phyloP scores from a whole-genome alignment of 73 alveolate species.

The Breviolum minutum region DNA sequence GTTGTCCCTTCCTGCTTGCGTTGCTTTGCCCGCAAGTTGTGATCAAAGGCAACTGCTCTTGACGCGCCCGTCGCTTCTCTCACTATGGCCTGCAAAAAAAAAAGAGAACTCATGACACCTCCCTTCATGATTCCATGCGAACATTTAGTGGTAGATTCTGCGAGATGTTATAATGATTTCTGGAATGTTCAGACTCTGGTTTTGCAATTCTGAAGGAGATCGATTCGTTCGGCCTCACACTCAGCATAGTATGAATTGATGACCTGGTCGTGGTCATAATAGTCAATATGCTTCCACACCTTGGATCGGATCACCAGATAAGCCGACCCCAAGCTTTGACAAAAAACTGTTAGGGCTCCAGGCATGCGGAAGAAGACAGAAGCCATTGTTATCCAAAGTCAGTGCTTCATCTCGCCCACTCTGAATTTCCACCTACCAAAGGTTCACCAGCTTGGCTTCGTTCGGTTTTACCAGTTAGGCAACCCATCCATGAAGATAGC shows the following conservation, averaged over 20 bases:
- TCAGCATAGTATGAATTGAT: constrained; percentile 27
- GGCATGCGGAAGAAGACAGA: constrained; percentile 56
- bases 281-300: constrained; percentile 70
- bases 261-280: constrained; percentile 56
- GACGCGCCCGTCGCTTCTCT: constrained; percentile 29
- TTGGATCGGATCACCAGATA: not conserved
- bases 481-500: too few relatives aligned
- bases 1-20: constrained; percentile 44
- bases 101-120: not conserved
- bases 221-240: not conserved
- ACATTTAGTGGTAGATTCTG: not conserved
- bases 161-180: not conserved
- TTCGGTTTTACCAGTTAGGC: too few relatives aligned
- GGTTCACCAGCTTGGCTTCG: not conserved
- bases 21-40: constrained; percentile 79
- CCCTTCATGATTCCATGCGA: too few relatives aligned
- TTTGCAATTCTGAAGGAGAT: not conserved
- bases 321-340: not conserved
- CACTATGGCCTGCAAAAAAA: constrained; percentile 22
- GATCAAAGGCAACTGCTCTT: constrained; percentile 62
- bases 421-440: constrained; percentile 7
- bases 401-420: constrained; percentile 27
- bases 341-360: not conserved
- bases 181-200: not conserved
- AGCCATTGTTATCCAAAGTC: constrained; percentile 60